Conservation (phyloP, 108 stramenopile species). For the Chaetoceros muelleri region DNA sequence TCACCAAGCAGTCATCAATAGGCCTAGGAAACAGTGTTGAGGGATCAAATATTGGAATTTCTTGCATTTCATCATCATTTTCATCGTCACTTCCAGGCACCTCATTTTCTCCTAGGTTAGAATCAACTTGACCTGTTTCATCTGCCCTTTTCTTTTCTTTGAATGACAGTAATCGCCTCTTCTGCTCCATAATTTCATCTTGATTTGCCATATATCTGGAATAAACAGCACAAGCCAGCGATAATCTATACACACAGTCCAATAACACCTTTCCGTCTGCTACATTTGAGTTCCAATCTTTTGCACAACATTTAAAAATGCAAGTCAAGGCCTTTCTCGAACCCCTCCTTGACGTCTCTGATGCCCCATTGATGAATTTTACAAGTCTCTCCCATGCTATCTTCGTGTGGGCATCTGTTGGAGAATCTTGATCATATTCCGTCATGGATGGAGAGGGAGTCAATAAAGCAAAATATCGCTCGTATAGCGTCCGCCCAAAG, state of each 20-base stretch:
- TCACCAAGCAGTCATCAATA: slow-evolving; percentile 11
- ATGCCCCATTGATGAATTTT: slow-evolving; percentile 32
- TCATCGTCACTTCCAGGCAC: slow-evolving; percentile 11
- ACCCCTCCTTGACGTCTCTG: slow-evolving; percentile 24
- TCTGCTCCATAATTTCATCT: background rate
- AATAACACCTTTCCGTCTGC: background rate
- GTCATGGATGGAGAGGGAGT: background rate
- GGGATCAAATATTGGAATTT: background rate
- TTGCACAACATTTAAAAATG: slow-evolving; percentile 23
- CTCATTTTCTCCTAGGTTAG: background rate
- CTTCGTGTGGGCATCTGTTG: slow-evolving; percentile 12
- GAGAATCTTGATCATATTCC: slow-evolving; percentile 7
- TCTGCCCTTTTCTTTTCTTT: background rate
- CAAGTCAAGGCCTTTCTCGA: slow-evolving; percentile 2
- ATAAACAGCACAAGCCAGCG: background rate
- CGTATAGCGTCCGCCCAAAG: slow-evolving; percentile 28
- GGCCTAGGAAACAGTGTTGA: background rate
- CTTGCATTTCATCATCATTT: slow-evolving; percentile 4
- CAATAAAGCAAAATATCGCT: slow-evolving; percentile 15
- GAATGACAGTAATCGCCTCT: background rate
- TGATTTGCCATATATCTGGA: background rate
- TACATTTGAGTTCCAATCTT: slow-evolving; percentile 3
- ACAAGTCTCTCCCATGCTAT: slow-evolving; percentile 24
- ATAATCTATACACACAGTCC: background rate
- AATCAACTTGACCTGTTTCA: slow-evolving; percentile 1